Evolutionary conservation across 2,329 filamentous ascomycete genomes (phyloP).

Genomic region (Apiospora pterosperma): DNA sequence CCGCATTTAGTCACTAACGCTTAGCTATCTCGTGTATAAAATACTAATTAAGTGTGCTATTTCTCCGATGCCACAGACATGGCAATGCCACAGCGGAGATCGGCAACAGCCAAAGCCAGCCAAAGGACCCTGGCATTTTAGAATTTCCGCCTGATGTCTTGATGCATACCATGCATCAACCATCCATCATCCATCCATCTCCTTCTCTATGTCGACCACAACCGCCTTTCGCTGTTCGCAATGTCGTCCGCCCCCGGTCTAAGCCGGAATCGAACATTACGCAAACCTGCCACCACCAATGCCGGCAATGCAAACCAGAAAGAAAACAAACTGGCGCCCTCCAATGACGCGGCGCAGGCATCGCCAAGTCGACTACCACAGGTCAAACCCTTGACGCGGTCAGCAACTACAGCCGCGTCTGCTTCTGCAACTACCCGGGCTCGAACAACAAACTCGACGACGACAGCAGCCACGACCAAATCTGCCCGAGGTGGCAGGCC

Average conservation of each 20-base stretch:
- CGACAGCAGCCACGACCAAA: neutral
- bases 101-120: neutral
- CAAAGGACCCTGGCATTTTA: neutral
- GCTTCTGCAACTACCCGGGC: neutral
- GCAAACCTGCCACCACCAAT: constrained; percentile 32
- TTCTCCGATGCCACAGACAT: neutral
- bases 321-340: constrained; percentile 12
- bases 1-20: neutral
- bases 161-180: too few relatives aligned
- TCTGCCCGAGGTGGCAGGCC: constrained; percentile 9
- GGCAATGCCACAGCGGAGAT: neutral
- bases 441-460: constrained; percentile 1
- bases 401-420: constrained; percentile 20
- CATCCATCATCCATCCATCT: too few relatives aligned
- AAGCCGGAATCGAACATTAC: constrained; percentile 46
- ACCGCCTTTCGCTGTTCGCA: constrained; percentile 1
- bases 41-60: too few relatives aligned
- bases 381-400: constrained; percentile 38
- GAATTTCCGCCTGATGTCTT: too few relatives aligned
- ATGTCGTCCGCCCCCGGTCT: constrained; percentile 40
- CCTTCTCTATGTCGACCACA: neutral
- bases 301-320: neutral
- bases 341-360: constrained; percentile 26
- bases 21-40: too few relatives aligned
- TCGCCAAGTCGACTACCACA: constrained; percentile 49